Percentiles rank a stretch among this genome's conserved stretches.
Evolutionary conservation across 2,329 filamentous ascomycete species (phyloP).

Genomic region (Sporothrix inflata): DNA sequence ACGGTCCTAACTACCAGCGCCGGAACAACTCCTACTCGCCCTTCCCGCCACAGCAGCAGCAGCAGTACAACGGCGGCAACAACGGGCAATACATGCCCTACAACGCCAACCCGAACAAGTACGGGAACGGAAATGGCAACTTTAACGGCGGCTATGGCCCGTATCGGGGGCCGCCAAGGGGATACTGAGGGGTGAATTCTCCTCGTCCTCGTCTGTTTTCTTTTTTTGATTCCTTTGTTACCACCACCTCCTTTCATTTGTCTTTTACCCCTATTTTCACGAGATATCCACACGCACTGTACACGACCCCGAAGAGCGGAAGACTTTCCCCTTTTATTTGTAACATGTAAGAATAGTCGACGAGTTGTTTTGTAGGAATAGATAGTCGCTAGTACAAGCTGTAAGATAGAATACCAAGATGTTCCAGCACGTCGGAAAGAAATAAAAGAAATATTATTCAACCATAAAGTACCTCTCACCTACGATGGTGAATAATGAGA

Average conservation of each 20-base stretch:
- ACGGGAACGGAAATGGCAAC: slow-evolving; percentile 7
- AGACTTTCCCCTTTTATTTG: background rate
- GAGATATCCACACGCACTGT: slow-evolving; percentile 13
- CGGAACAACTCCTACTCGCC: slow-evolving; percentile 23
- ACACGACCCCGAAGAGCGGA: background rate
- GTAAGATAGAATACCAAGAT: background rate
- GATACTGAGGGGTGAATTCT: background rate
- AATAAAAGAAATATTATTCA: too few species aligned
- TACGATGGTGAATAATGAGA: background rate
- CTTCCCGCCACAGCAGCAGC: slow-evolving; percentile 19
- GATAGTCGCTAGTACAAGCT: background rate
- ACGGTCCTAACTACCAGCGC: background rate
- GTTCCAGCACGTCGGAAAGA: background rate
- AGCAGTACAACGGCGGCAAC: background rate
- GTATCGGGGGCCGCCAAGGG: background rate
- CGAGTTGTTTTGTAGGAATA: background rate
- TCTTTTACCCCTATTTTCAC: background rate
- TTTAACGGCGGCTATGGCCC: background rate
- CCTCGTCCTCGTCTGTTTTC: background rate
- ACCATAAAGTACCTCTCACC: background rate
- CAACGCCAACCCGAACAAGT: background rate
- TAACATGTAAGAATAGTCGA: background rate
- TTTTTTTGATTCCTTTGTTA: background rate
- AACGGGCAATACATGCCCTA: background rate
- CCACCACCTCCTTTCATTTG: background rate